phyloP scores from a whole-genome alignment of 2,329 filamentous ascomycete species.

The Laburnicola sp. region DNA sequence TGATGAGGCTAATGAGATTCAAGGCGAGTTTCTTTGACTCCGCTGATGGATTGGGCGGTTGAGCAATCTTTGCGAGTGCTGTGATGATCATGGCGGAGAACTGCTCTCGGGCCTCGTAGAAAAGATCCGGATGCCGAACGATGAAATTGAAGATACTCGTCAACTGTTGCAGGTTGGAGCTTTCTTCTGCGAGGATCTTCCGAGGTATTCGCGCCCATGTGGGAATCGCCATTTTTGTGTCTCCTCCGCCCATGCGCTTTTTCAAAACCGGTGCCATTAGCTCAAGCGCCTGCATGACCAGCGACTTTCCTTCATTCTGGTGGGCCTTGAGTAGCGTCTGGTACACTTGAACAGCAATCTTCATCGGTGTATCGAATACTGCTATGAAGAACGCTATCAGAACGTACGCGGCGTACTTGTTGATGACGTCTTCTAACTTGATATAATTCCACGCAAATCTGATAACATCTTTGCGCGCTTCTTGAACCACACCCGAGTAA shows the following conservation, averaged over 20 bases:
- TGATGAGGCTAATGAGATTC: slow-evolving; percentile 87
- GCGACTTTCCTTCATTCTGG: slow-evolving; percentile 87
- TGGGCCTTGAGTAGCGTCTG: slow-evolving; percentile 87
- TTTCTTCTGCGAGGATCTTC: slow-evolving; percentile 90
- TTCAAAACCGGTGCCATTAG: slow-evolving; percentile 92
- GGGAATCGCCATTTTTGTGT: slow-evolving; percentile 66
- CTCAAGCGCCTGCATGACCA: slow-evolving; percentile 93
- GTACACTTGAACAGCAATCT: slow-evolving; percentile 96
- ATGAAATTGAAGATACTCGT: slow-evolving; percentile 98
- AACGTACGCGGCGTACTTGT: slow-evolving; percentile 97
- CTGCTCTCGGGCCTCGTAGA: slow-evolving; percentile 92
- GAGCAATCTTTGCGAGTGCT: slow-evolving; percentile 84
- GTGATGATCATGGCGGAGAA: slow-evolving; percentile 87
- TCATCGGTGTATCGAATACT: slow-evolving; percentile 91
- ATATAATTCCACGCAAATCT: slow-evolving; percentile 99
- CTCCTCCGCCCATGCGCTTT: slow-evolving; percentile 72
- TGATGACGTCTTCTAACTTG: slow-evolving; percentile 92
- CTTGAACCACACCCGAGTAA: slow-evolving; percentile 82
- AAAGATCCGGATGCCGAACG: slow-evolving; percentile 86
- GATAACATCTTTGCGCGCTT: slow-evolving; percentile 95
- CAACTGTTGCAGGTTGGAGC: slow-evolving; percentile 91
- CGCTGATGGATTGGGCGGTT: slow-evolving; percentile 78
- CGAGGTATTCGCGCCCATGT: slow-evolving; percentile 89
- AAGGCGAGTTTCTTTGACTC: slow-evolving; percentile 91
- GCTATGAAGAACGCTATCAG: slow-evolving; percentile 97